Conservation (phyloP, 805 yeast genomes). For the Kazachstania kunashirensis region DNA sequence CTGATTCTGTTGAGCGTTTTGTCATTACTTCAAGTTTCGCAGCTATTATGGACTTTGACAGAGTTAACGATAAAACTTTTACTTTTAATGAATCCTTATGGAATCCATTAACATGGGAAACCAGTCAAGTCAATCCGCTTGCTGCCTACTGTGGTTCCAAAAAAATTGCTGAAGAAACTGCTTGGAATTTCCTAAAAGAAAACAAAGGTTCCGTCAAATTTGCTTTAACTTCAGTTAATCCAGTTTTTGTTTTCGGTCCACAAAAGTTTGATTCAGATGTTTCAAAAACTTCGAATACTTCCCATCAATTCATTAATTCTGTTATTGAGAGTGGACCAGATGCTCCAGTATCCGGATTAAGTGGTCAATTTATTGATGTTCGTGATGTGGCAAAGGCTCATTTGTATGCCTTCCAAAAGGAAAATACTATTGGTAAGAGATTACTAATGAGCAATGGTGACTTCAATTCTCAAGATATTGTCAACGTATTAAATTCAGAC, state of each 20-base stretch:
- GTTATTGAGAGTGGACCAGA: conserved; percentile 24
- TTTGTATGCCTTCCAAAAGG: conserved; percentile 37
- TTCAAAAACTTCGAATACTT: conserved; percentile 29
- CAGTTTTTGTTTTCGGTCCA: conserved; percentile 42
- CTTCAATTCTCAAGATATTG: conserved; percentile 21
- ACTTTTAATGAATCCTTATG: conserved; percentile 38
- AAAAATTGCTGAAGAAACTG: conserved; percentile 45
- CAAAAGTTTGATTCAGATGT: conserved; percentile 35
- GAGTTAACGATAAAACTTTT: conserved; percentile 28
- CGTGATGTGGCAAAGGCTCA: conserved; percentile 55
- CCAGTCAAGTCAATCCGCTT: conserved; percentile 11
- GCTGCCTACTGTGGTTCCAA: conserved; percentile 37
- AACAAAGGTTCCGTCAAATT: conserved; percentile 33
- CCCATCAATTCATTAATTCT: conserved; percentile 27
- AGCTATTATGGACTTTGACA: conserved; percentile 33
- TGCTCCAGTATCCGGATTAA: conserved; percentile 17
- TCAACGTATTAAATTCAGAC: conserved; percentile 26
- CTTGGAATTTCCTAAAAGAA: conserved; percentile 39
- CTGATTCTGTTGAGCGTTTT: conserved; percentile 35
- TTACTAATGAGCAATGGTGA: conserved; percentile 19
- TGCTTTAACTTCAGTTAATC: conserved; percentile 33
- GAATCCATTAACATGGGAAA: conserved; percentile 39
- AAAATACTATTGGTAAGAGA: conserved; percentile 29
- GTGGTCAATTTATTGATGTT: conserved; percentile 38
- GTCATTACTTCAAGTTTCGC: conserved; percentile 50